phyloP scores from a whole-genome alignment of 768 basidiomycete genomes.

The Tubosaeta sp. region DNA sequence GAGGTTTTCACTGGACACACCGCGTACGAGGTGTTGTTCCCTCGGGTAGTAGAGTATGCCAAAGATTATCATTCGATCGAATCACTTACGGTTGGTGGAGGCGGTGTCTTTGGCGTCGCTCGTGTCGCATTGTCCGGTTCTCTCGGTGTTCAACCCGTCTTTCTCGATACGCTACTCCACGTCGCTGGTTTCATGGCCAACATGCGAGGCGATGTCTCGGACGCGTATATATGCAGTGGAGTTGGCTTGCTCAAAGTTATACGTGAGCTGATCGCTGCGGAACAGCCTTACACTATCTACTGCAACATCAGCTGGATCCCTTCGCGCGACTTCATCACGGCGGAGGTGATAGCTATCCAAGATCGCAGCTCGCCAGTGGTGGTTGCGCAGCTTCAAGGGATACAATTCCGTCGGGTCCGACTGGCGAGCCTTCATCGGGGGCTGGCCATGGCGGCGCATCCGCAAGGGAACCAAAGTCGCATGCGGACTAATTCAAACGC shows the following conservation, averaged over 20 bases:
- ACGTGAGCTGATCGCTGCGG: constrained; percentile 37
- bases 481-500: constrained; percentile 27
- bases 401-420: constrained; percentile 55
- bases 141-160: constrained; percentile 50
- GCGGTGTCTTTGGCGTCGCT: constrained; percentile 51
- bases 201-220: constrained; percentile 42
- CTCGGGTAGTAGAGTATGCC: constrained; percentile 63
- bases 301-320: constrained; percentile 44
- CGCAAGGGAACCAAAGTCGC: constrained; percentile 6
- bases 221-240: constrained; percentile 62
- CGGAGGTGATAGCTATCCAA: constrained; percentile 50
- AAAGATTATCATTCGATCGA: constrained; percentile 54
- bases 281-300: constrained; percentile 46
- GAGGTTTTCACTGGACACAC: constrained; percentile 55
- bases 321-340: constrained; percentile 42
- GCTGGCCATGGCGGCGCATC: constrained; percentile 35
- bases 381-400: constrained; percentile 53
- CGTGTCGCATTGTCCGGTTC: constrained; percentile 39
- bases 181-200: constrained; percentile 70
- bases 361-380: constrained; percentile 35
- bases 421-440: constrained; percentile 46
- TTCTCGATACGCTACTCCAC: constrained; percentile 66
- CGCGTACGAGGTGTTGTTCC: constrained; percentile 63
- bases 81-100: constrained; percentile 45
- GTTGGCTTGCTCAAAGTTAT: constrained; percentile 48